These are phyloP conservation scores for Colletotrichum zoysiae DNA, from an alignment of 2,329 filamentous ascomycete species.

Conservation along the genomic window DNA sequence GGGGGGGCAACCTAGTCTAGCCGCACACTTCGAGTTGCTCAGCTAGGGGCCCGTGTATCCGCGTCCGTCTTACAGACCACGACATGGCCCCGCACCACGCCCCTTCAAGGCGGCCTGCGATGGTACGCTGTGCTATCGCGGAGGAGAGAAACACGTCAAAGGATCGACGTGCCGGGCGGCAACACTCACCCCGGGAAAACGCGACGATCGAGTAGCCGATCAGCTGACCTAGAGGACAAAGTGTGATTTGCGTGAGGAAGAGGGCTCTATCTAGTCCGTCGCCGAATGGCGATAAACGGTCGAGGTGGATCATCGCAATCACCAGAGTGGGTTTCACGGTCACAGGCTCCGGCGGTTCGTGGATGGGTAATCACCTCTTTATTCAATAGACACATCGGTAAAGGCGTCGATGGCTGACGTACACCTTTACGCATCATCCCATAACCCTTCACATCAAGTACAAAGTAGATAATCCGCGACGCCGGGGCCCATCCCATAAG, in stretches of 20 bases:
- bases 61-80: too few species aligned
- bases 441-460: slow-evolving; percentile 30
- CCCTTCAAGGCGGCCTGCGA: background rate
- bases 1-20: background rate
- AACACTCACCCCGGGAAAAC: background rate
- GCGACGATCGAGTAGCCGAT: background rate
- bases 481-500: slow-evolving; percentile 36
- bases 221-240: too few species aligned
- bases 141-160: background rate
- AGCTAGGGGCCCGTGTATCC: too few species aligned
- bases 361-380: slow-evolving; percentile 31
- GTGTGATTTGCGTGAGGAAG: background rate
- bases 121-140: background rate
- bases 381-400: slow-evolving; percentile 34
- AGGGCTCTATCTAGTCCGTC: too few species aligned
- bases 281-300: background rate
- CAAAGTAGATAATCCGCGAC: slow-evolving; percentile 36
- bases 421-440: slow-evolving; percentile 35
- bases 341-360: background rate
- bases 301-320: background rate
- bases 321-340: background rate
- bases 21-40: too few species aligned
- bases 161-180: background rate
- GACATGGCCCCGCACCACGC: too few species aligned
- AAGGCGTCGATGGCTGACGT: slow-evolving; percentile 29